phyloP scores from a whole-genome alignment of 2,329 filamentous ascomycete genomes.

The Xylariomycetidae sp. region DNA sequence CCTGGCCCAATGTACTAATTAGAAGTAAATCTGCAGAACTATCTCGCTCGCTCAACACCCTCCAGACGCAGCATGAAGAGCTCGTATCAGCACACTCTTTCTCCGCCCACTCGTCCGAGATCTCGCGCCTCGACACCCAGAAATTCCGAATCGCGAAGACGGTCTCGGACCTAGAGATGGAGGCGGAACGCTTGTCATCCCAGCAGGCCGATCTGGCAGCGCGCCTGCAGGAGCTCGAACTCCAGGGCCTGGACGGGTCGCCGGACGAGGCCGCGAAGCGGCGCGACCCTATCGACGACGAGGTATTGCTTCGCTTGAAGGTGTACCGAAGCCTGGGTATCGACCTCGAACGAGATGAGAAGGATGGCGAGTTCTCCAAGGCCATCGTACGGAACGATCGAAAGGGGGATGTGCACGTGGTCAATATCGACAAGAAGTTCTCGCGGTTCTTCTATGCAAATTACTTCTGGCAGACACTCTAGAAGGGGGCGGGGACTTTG shows the following conservation, averaged over 20 bases:
- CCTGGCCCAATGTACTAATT: background rate
- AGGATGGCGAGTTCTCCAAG: slow-evolving; percentile 73
- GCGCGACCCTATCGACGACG: slow-evolving; percentile 52
- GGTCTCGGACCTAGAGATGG: slow-evolving; percentile 83
- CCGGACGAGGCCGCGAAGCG: slow-evolving; percentile 25
- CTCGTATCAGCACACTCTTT: slow-evolving; percentile 71
- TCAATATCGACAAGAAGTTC: slow-evolving; percentile 91
- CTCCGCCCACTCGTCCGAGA: slow-evolving; percentile 74
- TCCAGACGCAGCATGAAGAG: slow-evolving; percentile 73
- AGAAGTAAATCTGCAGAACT: slow-evolving; percentile 45
- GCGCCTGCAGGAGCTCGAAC: slow-evolving; percentile 75
- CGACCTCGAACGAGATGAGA: slow-evolving; percentile 74
- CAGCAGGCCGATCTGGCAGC: slow-evolving; percentile 72
- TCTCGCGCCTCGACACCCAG: slow-evolving; percentile 82
- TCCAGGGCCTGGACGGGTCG: slow-evolving; percentile 77
- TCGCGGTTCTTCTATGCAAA: slow-evolving; percentile 90
- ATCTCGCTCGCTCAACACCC: slow-evolving; percentile 68
- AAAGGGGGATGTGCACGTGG: slow-evolving; percentile 89
- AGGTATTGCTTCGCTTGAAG: slow-evolving; percentile 72
- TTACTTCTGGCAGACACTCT: slow-evolving; percentile 91
- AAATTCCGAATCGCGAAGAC: slow-evolving; percentile 95
- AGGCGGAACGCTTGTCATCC: slow-evolving; percentile 83
- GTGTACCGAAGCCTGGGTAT: slow-evolving; percentile 90
- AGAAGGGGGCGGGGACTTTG: slow-evolving; percentile 18
- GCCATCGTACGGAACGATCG: slow-evolving; percentile 80